phyloP scores from a whole-genome alignment of 192 early-diverging fungal genomes.

The Allomyces macrogynus region DNA sequence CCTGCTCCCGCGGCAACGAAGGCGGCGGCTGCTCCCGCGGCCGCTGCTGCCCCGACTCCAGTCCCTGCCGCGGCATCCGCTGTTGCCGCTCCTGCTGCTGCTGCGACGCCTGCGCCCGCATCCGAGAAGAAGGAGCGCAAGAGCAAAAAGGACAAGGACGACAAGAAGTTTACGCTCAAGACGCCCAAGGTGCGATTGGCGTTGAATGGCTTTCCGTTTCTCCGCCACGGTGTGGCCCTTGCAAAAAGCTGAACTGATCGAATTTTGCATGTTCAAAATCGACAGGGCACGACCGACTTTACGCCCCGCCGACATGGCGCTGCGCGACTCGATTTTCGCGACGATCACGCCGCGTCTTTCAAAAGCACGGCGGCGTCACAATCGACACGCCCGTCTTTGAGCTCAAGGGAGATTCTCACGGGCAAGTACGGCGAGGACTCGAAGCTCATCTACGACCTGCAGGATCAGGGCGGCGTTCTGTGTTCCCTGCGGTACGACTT shows the following conservation, averaged over 20 bases:
- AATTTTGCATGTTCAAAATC: neutral
- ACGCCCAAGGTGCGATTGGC: constrained; percentile 42
- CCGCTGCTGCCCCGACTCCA: too few relatives aligned
- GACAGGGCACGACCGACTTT: constrained; percentile 84
- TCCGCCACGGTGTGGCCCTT: neutral
- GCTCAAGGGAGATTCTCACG: constrained; percentile 80
- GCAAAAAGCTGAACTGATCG: neutral
- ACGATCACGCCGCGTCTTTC: constrained; percentile 75
- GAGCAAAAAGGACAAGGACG: constrained; percentile 14
- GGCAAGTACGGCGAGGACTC: constrained; percentile 98
- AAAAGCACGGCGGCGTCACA: constrained; percentile 90
- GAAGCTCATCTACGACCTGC: constrained; percentile 93
- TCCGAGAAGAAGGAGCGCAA: constrained; percentile 3
- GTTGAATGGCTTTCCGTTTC: too few relatives aligned
- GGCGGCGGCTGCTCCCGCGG: too few relatives aligned
- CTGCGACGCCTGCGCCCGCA: constrained; percentile 5
- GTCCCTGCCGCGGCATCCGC: constrained; percentile 13
- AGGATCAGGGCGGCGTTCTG: constrained; percentile 91
- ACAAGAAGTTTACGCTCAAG: constrained; percentile 44
- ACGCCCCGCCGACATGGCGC: constrained; percentile 91
- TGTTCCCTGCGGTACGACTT: constrained; percentile 92
- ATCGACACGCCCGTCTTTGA: constrained; percentile 99
- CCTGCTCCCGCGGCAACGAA: too few relatives aligned
- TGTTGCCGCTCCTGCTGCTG: constrained; percentile 5
- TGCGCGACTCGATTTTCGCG: constrained; percentile 74